Conservation (phyloP, 2,329 filamentous ascomycete species). For the Delphinella strobiligena region DNA sequence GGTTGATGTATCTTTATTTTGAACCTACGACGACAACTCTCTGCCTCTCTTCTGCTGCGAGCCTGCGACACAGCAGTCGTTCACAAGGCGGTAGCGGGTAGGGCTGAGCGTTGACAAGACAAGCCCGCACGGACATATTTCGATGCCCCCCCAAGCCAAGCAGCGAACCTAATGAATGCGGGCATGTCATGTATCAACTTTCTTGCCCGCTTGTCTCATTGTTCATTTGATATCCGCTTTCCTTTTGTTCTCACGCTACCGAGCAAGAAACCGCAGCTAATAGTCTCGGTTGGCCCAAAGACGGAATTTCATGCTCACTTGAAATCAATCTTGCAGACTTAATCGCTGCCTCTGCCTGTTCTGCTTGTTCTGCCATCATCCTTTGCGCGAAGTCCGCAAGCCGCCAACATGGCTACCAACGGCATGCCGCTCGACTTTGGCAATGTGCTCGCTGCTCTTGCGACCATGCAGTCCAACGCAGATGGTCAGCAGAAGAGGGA, state of each 20-base stretch:
- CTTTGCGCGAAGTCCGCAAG: slow-evolving; percentile 1
- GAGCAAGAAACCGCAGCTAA: no score
- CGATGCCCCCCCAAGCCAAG: neutral
- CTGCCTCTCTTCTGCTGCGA: no score
- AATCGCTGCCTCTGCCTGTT: neutral
- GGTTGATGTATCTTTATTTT: no score
- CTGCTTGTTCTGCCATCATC: neutral
- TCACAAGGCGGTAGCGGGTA: no score
- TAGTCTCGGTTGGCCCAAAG: no score
- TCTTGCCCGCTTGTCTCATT: neutral
- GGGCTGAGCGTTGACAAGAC: neutral
- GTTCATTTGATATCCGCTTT: no score
- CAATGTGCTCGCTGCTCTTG: slow-evolving; percentile 77
- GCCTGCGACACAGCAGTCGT: no score
- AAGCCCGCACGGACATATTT: neutral
- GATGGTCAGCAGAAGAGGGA: slow-evolving; percentile 75
- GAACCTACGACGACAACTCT: no score
- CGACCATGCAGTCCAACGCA: slow-evolving; percentile 77
- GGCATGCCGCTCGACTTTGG: slow-evolving; percentile 59
- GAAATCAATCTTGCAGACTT: no score
- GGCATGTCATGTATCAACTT: neutral
- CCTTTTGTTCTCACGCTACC: no score
- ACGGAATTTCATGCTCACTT: no score
- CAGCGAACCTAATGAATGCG: no score
- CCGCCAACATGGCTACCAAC: slow-evolving; percentile 30